Evolutionary conservation across 2,329 filamentous ascomycete genomes (phyloP).

Genomic region (Bipolaris gigantea): DNA sequence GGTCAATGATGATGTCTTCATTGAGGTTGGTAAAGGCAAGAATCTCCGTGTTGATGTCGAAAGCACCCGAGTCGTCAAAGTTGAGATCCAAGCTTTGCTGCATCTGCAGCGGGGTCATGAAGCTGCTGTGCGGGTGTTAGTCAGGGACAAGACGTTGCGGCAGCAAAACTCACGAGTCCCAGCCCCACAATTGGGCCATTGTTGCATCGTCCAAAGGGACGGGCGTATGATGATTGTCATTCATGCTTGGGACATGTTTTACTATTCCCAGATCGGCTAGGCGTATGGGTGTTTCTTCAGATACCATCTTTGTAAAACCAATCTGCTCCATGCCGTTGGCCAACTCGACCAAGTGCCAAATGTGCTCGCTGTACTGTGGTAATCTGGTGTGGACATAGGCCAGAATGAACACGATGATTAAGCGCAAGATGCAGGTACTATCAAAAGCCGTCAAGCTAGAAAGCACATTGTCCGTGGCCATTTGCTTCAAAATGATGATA

Average conservation of each 20-base stretch:
- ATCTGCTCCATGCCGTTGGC: slow-evolving; percentile 37
- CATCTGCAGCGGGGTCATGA: slow-evolving; percentile 39
- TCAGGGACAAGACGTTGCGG: neutral
- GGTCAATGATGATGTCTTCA: slow-evolving; percentile 36
- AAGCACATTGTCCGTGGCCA: slow-evolving; percentile 30
- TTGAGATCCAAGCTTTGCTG: slow-evolving; percentile 39
- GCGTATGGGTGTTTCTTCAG: slow-evolving; percentile 38
- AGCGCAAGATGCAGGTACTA: slow-evolving; percentile 39
- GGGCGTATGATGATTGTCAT: slow-evolving; percentile 4
- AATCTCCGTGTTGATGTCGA: slow-evolving; percentile 37
- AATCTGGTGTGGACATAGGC: slow-evolving; percentile 37
- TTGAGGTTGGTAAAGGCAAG: slow-evolving; percentile 37
- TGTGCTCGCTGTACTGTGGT: slow-evolving; percentile 31
- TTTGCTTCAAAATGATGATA: slow-evolving; percentile 31
- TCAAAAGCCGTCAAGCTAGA: slow-evolving; percentile 42
- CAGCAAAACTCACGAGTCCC: slow-evolving; percentile 33
- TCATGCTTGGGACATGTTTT: slow-evolving; percentile 3
- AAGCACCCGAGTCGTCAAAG: slow-evolving; percentile 37
- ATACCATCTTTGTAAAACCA: slow-evolving; percentile 41
- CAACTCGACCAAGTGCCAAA: slow-evolving; percentile 30
- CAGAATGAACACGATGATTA: slow-evolving; percentile 42
- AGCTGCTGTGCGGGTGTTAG: slow-evolving; percentile 24
- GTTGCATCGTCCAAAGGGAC: slow-evolving; percentile 34
- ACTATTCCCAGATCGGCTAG: slow-evolving; percentile 37
- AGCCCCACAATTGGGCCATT: slow-evolving; percentile 37